Evolutionary conservation across 2,329 filamentous ascomycete genomes (phyloP).

Genomic region (Aspergillus novofumigatus): DNA sequence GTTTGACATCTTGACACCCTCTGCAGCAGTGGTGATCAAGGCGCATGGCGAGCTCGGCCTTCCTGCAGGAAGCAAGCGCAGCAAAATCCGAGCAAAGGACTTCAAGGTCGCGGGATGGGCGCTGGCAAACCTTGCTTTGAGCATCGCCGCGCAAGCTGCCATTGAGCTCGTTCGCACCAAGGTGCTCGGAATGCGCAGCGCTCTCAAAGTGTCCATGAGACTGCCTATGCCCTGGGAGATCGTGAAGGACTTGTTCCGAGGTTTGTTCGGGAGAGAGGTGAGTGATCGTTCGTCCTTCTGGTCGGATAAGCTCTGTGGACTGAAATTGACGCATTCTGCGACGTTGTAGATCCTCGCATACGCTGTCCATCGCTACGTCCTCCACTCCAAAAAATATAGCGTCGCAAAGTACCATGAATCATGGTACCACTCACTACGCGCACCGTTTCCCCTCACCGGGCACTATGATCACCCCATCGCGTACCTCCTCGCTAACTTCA

Average conservation of each 20-base stretch:
- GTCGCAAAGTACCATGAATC: slow-evolving; percentile 50
- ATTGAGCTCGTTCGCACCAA: slow-evolving; percentile 55
- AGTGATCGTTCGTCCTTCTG: slow-evolving; percentile 10
- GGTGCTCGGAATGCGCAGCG: slow-evolving; percentile 50
- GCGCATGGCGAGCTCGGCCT: slow-evolving; percentile 54
- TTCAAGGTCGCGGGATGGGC: slow-evolving; percentile 52
- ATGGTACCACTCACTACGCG: slow-evolving; percentile 54
- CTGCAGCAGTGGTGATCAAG: slow-evolving; percentile 65
- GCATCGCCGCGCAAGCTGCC: slow-evolving; percentile 50
- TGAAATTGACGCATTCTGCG: background rate
- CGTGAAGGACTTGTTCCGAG: slow-evolving; percentile 50
- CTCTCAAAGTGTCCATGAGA: slow-evolving; percentile 54
- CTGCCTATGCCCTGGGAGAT: slow-evolving; percentile 62
- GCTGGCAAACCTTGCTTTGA: slow-evolving; percentile 53
- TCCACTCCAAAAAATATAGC: slow-evolving; percentile 57
- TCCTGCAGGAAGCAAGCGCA: slow-evolving; percentile 38
- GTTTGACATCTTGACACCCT: slow-evolving; percentile 68
- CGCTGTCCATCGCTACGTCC: slow-evolving; percentile 65
- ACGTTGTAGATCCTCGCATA: slow-evolving; percentile 46
- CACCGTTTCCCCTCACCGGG: slow-evolving; percentile 55
- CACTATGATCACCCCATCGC: slow-evolving; percentile 58
- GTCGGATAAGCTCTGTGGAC: background rate
- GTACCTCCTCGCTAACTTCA: slow-evolving; percentile 51
- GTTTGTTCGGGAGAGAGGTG: slow-evolving; percentile 56
- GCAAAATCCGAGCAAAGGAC: slow-evolving; percentile 38